Conservation (phyloP, 768 basidiomycete genomes). For the Hortiboletus flavorubellus region DNA sequence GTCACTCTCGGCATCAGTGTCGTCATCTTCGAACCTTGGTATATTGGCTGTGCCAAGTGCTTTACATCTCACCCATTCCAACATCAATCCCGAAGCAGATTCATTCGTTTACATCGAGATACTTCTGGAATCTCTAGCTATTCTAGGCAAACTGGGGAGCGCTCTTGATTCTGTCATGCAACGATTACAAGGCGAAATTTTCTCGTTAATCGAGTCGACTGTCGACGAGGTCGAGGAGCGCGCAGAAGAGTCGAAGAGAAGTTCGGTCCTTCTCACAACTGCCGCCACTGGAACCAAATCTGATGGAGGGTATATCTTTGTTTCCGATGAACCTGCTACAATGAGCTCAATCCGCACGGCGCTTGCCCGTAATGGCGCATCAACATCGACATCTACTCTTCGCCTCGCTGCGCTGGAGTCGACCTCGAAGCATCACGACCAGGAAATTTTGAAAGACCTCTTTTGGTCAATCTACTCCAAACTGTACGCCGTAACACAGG, state of each 20-base stretch:
- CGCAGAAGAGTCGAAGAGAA: constrained; percentile 69
- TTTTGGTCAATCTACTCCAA: constrained; percentile 99
- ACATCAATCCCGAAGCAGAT: constrained; percentile 80
- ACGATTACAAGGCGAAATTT: constrained; percentile 80
- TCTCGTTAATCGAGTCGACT: constrained; percentile 78
- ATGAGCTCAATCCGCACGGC: constrained; percentile 24
- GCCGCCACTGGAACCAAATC: constrained; percentile 38
- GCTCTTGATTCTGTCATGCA: constrained; percentile 83
- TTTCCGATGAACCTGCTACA: constrained; percentile 20
- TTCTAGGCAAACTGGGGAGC: constrained; percentile 82
- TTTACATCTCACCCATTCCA: constrained; percentile 22
- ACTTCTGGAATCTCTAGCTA: constrained; percentile 87
- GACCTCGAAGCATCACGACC: constrained; percentile 67
- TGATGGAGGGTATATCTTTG: constrained; percentile 54
- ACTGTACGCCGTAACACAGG: constrained; percentile 89
- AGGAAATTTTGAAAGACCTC: constrained; percentile 83
- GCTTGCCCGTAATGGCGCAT: constrained; percentile 18
- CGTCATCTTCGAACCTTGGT: constrained; percentile 26
- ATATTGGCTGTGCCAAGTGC: constrained; percentile 17
- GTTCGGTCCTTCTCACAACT: constrained; percentile 36
- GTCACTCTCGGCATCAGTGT: constrained; percentile 20
- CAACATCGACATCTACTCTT: constrained; percentile 50
- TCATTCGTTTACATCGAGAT: constrained; percentile 93
- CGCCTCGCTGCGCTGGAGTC: constrained; percentile 74
- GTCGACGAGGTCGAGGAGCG: constrained; percentile 91